Base-by-base conservation (phyloP, 2,329 filamentous ascomycete genomes). In the Cladosporium sp. region DNA sequence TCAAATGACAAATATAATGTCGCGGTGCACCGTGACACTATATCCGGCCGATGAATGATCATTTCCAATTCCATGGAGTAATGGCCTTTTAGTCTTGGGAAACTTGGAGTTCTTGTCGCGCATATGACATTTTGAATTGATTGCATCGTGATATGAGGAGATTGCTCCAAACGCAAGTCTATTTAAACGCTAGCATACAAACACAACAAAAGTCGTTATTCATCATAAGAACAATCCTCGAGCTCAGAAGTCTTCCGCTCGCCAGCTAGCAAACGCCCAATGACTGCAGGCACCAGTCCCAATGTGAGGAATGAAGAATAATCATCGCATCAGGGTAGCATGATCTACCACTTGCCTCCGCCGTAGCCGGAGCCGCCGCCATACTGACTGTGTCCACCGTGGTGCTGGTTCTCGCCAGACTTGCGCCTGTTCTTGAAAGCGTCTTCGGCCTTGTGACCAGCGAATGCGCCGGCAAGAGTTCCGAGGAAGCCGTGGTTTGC, bases 401-500 rank as follows among this genome's bases (percentile, higher is more conserved):
- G 55, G 10, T 51, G 50, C 32, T 57, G 50, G 40, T 56, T 45
- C 25, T 53, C 35, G 32, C 58, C 45, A 5, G 58, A 56, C 54
- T 61, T 60, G 51, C 67, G 66, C 32, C 75, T 75, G 61, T 74
- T 70, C 72, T 83, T 83, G 62, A 74, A 62, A 63, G 80, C 78
- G 62, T 84, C 77, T 63, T 83, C 80, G 0, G 81, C 64, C 60
- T 83, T 80, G 66, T 74, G 78, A 1, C 83, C 83, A 2, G 80
- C 56, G 45, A 86, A 75, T 0, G 82, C 83, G 56, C 83, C 83
- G 3, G 80, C 80, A 25, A 86, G 67, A 0, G 82, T 79, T 10
- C 82, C 82, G 9, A 86, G 68, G 28, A 86, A 70, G 3, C 81
- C 81, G 62, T 83, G 81, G n/a, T 80, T 78, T 62, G 81, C 75